Base-by-base conservation (phyloP, 208 protist genomes). In the Trypanosoma cruzi region DNA sequence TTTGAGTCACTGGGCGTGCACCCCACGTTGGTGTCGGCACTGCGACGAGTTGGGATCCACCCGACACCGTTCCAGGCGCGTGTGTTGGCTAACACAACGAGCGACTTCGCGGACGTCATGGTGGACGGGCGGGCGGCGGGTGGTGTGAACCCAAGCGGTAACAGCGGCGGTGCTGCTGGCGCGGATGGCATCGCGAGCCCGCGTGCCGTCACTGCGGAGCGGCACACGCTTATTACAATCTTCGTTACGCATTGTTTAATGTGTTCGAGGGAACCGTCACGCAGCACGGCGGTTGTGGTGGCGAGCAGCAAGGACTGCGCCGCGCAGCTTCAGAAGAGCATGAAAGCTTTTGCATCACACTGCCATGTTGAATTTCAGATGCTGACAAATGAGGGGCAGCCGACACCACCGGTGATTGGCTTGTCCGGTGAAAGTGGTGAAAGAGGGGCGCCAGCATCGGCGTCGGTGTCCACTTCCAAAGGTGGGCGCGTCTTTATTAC, bases 21-120 rank as follows among this genome's bases (percentile, higher is more conserved):
- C 53, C 68, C 72, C 16, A 79, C 58, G 32, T 72, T 91, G 42
- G 57, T 77, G 18, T 59, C 42, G 4, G 80, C 80, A 24, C 52
- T 83, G 59, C 78, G 81, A 54, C 18, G 63, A 14, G 32, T 50
- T 4, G 64, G 61, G 1, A 26, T 66, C 53, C 54, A 62, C n/a
- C 81, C 77, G 18, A 88, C 81, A 10, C 68, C 84, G 10, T 85
- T 93, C 29, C 78, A 84, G 48, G 42, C 63, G 10, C 82, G 84
- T 22, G 80, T 93, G 22, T 69, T 93, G 56, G 71, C 73, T 0
- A 77, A 72, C 58, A 90, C 84, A 1, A 79, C 73, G 26, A 56
- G 31, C 0, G 87, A 90, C 73, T 89, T 90, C 50, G 79, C 84
- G 5, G 87, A 93, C 62, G 63, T 88, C 31, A 71, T 93, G 11